Conservation (phyloP, 495 filamentous ascomycete genomes). For the Jackrogersella minutella region DNA sequence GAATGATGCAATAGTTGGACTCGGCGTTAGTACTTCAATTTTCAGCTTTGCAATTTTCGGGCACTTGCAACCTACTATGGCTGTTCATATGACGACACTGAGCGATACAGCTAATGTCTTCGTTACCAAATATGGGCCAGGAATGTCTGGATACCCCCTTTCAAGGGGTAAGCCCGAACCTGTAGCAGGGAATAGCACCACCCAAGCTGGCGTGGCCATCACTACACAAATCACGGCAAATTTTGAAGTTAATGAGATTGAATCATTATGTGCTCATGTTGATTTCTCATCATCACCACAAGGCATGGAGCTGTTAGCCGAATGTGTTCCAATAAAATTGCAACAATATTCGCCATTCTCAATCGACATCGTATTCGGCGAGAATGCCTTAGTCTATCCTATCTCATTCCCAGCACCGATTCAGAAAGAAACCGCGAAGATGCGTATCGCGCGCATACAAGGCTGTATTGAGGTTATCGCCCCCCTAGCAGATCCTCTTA, state of each 20-base stretch:
- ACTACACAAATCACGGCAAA: constrained; percentile 23
- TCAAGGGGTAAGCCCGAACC: background rate
- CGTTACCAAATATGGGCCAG: constrained; percentile 42
- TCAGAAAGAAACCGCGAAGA: constrained; percentile 41
- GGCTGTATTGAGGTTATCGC: constrained; percentile 57
- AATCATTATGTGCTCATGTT: constrained; percentile 39
- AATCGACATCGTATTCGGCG: constrained; percentile 46
- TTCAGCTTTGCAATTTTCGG: constrained; percentile 10
- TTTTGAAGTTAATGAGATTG: constrained; percentile 19
- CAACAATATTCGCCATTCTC: constrained; percentile 45
- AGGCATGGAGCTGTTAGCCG: constrained; percentile 40
- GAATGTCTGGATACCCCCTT: constrained; percentile 28
- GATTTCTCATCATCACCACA: constrained; percentile 39
- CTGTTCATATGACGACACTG: constrained; percentile 37
- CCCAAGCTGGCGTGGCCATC: background rate
- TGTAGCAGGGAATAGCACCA: background rate
- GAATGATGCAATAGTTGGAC: constrained; percentile 27
- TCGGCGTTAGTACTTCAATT: constrained; percentile 31
- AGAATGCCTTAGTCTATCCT: constrained; percentile 25
- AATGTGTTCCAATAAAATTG: constrained; percentile 44
- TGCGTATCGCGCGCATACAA: constrained; percentile 56
- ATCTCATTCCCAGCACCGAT: constrained; percentile 56
- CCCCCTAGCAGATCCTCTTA: constrained; percentile 41
- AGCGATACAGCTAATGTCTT: constrained; percentile 43
- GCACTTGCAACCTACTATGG: constrained; percentile 30